Evolutionary conservation across 169 alveolate species (phyloP).

Genomic region (Perkinsus marinus): DNA sequence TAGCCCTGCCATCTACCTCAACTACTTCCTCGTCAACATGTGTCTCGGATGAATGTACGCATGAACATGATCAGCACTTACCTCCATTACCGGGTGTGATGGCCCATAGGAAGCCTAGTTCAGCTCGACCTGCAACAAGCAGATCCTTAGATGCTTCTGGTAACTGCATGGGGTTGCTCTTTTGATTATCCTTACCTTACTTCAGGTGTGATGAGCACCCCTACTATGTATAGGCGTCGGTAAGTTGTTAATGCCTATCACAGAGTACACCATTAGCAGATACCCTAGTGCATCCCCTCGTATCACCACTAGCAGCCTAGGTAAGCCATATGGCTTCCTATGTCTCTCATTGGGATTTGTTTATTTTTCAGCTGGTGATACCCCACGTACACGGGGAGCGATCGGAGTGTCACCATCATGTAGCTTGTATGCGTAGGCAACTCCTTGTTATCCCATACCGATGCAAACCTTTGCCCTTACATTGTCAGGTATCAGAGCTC

Average conservation of each 20-base stretch:
- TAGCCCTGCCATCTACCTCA: background rate
- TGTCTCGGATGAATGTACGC: background rate
- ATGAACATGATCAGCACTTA: background rate
- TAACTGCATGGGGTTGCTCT: no score
- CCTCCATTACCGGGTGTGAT: background rate
- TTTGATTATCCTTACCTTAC: no score
- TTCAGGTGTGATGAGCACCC: background rate
- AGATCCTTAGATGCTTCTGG: background rate
- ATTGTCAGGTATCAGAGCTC: background rate
- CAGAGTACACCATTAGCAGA: background rate
- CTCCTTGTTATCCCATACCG: no score
- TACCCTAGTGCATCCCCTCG: background rate
- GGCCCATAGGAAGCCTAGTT: background rate
- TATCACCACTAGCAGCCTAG: background rate
- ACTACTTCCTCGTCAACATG: background rate
- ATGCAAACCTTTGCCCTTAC: no score
- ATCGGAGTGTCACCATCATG: background rate
- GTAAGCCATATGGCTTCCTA: no score
- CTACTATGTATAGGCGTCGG: background rate
- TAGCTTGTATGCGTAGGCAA: background rate
- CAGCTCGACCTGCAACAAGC: background rate
- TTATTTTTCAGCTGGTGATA: background rate
- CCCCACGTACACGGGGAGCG: background rate
- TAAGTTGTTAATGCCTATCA: background rate
- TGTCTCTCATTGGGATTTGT: background rate